Base-by-base conservation (phyloP, 1,139 yeast genomes). In the Sugiyamaella paludigena region DNA sequence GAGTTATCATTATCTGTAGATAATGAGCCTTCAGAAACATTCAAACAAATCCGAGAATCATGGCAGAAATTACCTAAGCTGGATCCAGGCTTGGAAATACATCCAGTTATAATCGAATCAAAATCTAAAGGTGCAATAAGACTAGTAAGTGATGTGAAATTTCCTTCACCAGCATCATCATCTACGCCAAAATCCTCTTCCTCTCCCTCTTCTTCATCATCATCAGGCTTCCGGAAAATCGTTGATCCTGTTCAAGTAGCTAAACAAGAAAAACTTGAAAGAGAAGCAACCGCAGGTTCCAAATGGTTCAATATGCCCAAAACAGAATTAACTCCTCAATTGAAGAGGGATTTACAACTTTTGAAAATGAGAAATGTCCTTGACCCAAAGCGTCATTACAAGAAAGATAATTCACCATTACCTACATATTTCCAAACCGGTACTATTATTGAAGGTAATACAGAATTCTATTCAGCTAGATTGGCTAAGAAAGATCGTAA, bases 341-440 rank as follows among this genome's bases (percentile, higher is more conserved):
- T 87, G 30, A 86, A 84, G 62, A 76, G 96, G 52, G 98, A 92
- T 66, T 67, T 94, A 59, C 75, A 81, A 63, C 71, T 92, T 30
- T 75, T 92, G 50, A 84, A 87, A 62, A 87, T 91, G 73, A 81
- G 98, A 69, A 83, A 85, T 54, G 96, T 92, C 15, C 76, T 92
- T 56, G 98, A 92, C 64, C 98, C 98, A 4, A 92, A 92, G 69
- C 80, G 98, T 61, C 96, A 89, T 69, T 92, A 92, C 70, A 88
- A 87, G 69, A 87, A 87, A 67, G 94, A 86, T 51, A 84, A 82
- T 55, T 87, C 95, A 84, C 77, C 77, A 48, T 75, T 79, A 5
- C 95, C 96, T 16, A 88, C 87, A 62, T 80, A 75, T 57, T 89
- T 92, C 67, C 94, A 91, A 55, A 79, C 87, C 63, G 98, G 98